phyloP scores from a whole-genome alignment of 495 filamentous ascomycete genomes.

The Penicillium antarcticum region DNA sequence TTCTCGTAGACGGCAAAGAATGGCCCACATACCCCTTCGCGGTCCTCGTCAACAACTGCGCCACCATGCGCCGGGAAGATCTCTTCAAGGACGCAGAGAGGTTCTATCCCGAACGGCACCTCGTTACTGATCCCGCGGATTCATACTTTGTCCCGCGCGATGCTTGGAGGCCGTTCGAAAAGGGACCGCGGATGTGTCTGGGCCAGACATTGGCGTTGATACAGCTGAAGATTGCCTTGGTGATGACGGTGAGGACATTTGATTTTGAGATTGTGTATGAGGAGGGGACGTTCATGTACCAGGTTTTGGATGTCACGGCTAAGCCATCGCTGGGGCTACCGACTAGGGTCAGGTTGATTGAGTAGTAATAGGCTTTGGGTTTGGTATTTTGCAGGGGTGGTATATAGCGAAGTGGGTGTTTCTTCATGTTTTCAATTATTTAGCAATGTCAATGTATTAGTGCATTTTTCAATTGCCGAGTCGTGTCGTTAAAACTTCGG shows the following conservation, averaged over 20 bases:
- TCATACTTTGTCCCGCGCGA: slow-evolving; percentile 22
- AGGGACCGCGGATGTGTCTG: slow-evolving; percentile 51
- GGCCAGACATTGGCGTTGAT: slow-evolving; percentile 51
- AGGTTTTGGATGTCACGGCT: slow-evolving; percentile 1
- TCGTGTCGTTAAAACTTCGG: no score
- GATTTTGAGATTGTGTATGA: slow-evolving; percentile 45
- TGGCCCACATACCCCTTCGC: slow-evolving; percentile 1
- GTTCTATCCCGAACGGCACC: slow-evolving; percentile 25
- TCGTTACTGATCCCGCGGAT: slow-evolving; percentile 4
- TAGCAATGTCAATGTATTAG: no score
- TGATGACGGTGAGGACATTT: slow-evolving; percentile 43
- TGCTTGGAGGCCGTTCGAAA: slow-evolving; percentile 51
- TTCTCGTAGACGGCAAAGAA: neutral
- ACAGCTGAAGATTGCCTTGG: slow-evolving; percentile 44
- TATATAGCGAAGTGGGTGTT: no score
- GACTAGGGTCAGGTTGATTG: neutral
- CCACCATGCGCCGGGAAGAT: slow-evolving; percentile 1
- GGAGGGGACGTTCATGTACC: slow-evolving; percentile 14
- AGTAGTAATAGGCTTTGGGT: no score
- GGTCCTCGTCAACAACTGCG: neutral
- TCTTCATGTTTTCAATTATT: no score
- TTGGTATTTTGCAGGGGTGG: no score
- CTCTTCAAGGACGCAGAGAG: slow-evolving; percentile 5
- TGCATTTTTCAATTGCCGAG: no score
- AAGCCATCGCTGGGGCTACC: neutral